Evolutionary conservation across 2,329 filamentous ascomycete genomes (phyloP), one percentile per base, ranked within the genome.

Genomic region (Aspergillus hortae): DNA sequence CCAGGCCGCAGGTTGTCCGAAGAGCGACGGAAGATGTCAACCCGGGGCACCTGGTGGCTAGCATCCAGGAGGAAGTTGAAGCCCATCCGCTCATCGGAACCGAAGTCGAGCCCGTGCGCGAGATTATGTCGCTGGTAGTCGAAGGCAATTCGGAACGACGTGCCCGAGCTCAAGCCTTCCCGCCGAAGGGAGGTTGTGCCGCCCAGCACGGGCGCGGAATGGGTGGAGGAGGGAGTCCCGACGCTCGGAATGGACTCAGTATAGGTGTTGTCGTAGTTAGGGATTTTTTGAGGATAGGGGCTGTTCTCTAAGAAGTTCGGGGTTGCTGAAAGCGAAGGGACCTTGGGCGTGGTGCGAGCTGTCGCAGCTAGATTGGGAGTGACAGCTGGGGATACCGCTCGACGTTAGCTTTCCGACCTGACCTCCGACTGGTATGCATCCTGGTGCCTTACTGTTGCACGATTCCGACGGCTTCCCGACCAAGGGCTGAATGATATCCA

Each of bases 61-160:
- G 80, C 73, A 53, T 86, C 84, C 1, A 92, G 77, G 2, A 94
- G 75, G 59, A 91, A 92, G 52, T 85, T 86, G 30, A 94, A 80
- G 5, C 85, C 86, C 7, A 92, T 76, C 44, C 85, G 80, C 64
- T 92, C 88, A 23, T 76, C 76, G 27, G 65, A 59, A 1, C 80
- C 75, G 52, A 88, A 73, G 36, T 87, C 81, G 1, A 88, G 66
- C 36, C 79, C 79, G 51, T 85, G 82, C 15, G 76, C 67, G 43
- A 74, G 60, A 38, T 66, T 74, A 56, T 74, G 66, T 11, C 62
- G 72, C 48, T 75, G 70, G 38, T 72, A 70, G 42, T 74, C 72
- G 38, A 76, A 73, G n/a, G 71, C 71, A 27, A 69, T 61, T 47
- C 67, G 69, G 32, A 73, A 67, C 30, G 70, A 67, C 54, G 67